A percentile compares a stretch with the other conserved stretches of the same genome.
These are phyloP conservation scores for Cymbidium sinense DNA, from an alignment of 106 monocot species.

Conservation along the genomic window DNA sequence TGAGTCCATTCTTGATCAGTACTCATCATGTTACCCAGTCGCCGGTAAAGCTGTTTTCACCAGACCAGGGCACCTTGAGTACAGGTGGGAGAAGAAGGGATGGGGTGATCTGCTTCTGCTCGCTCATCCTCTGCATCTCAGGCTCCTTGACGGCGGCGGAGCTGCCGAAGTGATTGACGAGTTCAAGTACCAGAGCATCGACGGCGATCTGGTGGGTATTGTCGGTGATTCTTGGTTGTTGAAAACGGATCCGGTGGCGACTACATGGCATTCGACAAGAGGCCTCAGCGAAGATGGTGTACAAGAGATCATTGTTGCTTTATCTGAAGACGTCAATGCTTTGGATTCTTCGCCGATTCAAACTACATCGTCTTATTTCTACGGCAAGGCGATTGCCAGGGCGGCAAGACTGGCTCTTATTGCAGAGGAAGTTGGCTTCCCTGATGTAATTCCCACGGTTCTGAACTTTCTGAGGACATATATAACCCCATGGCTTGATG, in stretches of 20 bases:
- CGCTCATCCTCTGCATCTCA: conserved; percentile 78
- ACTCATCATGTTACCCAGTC: conserved; percentile 72
- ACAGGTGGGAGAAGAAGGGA: conserved; percentile 77
- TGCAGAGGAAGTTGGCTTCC: conserved; percentile 57
- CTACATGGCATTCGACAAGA: conserved; percentile 64
- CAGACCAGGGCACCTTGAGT: conserved; percentile 53
- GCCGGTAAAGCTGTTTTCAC: conserved; percentile 53
- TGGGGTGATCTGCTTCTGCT: conserved; percentile 79
- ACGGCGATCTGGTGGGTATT: conserved; percentile 79
- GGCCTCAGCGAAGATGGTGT: conserved; percentile 48
- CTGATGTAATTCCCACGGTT: conserved; percentile 56
- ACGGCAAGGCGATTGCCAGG: conserved; percentile 80
- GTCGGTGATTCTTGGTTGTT: conserved; percentile 74
- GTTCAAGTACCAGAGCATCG: conserved; percentile 71
- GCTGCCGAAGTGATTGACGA: conserved; percentile 30
- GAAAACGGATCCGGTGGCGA: conserved; percentile 53
- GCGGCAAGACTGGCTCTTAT: conserved; percentile 76
- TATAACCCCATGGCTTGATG: conserved; percentile 82
- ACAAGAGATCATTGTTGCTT: conserved; percentile 47
- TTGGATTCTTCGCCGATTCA: conserved; percentile 30
- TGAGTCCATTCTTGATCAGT: conserved; percentile 63
- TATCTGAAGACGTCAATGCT: conserved; percentile 43
- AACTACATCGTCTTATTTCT: conserved; percentile 84
- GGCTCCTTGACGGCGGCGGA: conserved; percentile 27
- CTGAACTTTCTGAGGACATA: conserved; percentile 35